Evolutionary conservation across 2,329 filamentous ascomycete species (phyloP).

Genomic region (Ophiostoma himal-ulmi): DNA sequence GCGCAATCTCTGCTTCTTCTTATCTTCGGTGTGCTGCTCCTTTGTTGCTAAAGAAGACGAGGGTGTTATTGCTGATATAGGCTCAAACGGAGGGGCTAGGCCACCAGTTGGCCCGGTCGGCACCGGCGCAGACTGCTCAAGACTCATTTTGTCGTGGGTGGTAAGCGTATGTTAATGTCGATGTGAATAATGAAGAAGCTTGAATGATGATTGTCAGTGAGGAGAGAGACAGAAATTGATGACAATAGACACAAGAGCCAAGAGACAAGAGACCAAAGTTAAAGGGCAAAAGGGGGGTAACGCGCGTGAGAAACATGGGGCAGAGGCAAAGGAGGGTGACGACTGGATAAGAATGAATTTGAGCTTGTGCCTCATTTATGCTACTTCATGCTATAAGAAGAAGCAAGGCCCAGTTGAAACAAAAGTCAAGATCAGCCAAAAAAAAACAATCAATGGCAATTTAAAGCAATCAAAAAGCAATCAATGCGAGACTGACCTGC

Average conservation of each 20-base stretch:
- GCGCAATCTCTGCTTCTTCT: constrained; percentile 32
- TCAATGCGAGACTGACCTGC: not conserved
- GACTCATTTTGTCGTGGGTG: not conserved
- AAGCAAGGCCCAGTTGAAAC: not conserved
- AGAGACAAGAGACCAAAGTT: constrained; percentile 2
- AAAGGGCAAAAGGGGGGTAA: constrained; percentile 2
- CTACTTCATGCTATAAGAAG: not conserved
- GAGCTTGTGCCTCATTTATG: not conserved
- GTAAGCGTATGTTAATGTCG: not conserved
- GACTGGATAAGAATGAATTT: not conserved
- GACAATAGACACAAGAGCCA: not conserved
- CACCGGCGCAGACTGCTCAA: not conserved
- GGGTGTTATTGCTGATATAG: not conserved
- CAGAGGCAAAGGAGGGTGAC: not conserved
- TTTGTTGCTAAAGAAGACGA: constrained; percentile 29
- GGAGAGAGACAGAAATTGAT: not conserved
- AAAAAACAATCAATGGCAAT: not conserved
- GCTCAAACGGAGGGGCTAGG: constrained; percentile 26
- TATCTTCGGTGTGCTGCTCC: not conserved
- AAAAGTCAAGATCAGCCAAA: not conserved
- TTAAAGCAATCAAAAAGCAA: not conserved
- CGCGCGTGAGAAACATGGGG: constrained; percentile 1
- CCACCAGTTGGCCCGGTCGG: not conserved
- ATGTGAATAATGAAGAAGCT: not conserved
- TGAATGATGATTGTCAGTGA: not conserved